Evolutionary conservation across 208 protist genomes (phyloP).

Genomic region (Leishmania tropica): DNA sequence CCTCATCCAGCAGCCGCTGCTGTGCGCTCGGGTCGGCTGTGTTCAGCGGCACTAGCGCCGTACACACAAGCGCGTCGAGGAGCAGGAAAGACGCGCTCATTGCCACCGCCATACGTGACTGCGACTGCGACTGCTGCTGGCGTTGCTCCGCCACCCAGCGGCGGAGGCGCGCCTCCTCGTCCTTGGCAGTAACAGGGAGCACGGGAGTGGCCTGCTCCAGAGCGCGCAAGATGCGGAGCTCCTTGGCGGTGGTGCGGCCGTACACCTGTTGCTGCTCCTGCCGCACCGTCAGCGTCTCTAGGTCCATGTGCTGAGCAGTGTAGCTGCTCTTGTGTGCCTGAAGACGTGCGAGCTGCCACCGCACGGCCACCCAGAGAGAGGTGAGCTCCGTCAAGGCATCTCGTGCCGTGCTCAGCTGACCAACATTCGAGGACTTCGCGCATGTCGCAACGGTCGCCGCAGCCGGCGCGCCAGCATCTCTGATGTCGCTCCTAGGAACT

Average conservation of each 20-base stretch:
- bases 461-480: background rate
- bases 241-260: slow-evolving; percentile 71
- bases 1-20: slow-evolving; percentile 43
- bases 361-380: slow-evolving; percentile 49
- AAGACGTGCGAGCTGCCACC: slow-evolving; percentile 58
- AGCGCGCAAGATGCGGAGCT: slow-evolving; percentile 58
- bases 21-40: slow-evolving; percentile 31
- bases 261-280: slow-evolving; percentile 70
- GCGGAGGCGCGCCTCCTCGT: slow-evolving; percentile 58
- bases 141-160: slow-evolving; percentile 42
- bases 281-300: slow-evolving; percentile 60
- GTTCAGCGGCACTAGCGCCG: slow-evolving; percentile 49
- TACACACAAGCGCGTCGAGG: slow-evolving; percentile 56
- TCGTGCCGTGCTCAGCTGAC: slow-evolving; percentile 31
- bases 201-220: slow-evolving; percentile 59
- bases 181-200: slow-evolving; percentile 45
- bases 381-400: slow-evolving; percentile 78
- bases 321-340: slow-evolving; percentile 44
- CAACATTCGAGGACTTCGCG: background rate
- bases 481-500: background rate
- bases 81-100: slow-evolving; percentile 41
- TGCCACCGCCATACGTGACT: slow-evolving; percentile 1
- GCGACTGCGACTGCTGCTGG: slow-evolving; percentile 11
- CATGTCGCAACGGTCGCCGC: background rate
- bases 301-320: slow-evolving; percentile 54